Percentiles rank a stretch among this genome's conserved stretches.
phyloP scores from a whole-genome alignment of 306 rosid genomes.

The Rubus idaeus region DNA sequence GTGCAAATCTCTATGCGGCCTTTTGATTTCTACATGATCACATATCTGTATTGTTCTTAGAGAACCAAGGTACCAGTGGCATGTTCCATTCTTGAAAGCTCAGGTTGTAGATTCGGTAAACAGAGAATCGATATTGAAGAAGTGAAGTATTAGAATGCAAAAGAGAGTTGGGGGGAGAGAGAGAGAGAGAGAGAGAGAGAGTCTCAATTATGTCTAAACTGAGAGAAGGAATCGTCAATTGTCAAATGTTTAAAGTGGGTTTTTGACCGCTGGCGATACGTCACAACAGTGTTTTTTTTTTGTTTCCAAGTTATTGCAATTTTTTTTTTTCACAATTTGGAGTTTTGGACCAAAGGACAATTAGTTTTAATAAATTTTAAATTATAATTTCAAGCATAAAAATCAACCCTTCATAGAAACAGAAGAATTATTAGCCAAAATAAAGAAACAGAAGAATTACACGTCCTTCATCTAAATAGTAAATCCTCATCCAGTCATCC shows the following conservation, averaged over 20 bases:
- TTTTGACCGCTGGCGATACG: not conserved
- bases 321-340: too few relatives aligned
- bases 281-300: not conserved
- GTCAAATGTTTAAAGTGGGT: not conserved
- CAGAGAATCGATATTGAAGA: not conserved
- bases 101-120: conserved; percentile 2
- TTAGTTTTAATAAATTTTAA: too few relatives aligned
- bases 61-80: not conserved
- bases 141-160: not conserved
- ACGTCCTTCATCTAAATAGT: too few relatives aligned
- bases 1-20: not conserved
- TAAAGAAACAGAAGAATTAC: too few relatives aligned
- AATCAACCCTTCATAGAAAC: too few relatives aligned
- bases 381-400: too few relatives aligned
- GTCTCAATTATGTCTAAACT: conserved; percentile 20
- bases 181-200: conserved; percentile 7
- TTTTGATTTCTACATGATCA: conserved; percentile 32
- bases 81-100: conserved; percentile 21
- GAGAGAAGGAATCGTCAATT: not conserved
- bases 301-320: too few relatives aligned
- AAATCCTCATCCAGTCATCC: too few relatives aligned
- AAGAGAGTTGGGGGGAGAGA: not conserved
- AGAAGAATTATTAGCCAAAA: too few relatives aligned
- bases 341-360: too few relatives aligned
- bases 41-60: not conserved